phyloP scores from a whole-genome alignment of 805 yeast species.

The Candida khao-thaluensis region DNA sequence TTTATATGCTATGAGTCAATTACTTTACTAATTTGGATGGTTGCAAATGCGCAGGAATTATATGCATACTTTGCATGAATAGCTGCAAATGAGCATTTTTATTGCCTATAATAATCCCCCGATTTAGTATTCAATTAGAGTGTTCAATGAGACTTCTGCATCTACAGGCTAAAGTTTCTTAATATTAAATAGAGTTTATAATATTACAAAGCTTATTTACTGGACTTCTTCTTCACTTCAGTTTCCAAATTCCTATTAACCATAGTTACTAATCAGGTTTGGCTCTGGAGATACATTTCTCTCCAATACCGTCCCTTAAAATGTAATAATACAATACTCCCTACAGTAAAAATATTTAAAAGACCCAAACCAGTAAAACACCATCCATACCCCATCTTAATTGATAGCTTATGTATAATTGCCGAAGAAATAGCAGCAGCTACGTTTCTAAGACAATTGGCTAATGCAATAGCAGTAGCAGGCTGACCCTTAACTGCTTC shows the following conservation, averaged over 20 bases:
- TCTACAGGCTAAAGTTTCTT: no score
- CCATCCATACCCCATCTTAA: constrained; percentile 50
- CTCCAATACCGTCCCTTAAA: constrained; percentile 27
- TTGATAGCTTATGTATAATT: constrained; percentile 34
- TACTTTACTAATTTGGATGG: neutral
- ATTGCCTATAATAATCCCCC: no score
- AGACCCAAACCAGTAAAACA: constrained; percentile 52
- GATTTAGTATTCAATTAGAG: no score
- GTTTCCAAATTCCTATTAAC: no score
- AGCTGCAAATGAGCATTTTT: constrained; percentile 6
- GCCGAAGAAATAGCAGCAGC: constrained; percentile 56
- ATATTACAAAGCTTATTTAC: no score
- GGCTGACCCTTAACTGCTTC: constrained; percentile 51
- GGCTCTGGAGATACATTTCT: no score
- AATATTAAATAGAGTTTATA: no score
- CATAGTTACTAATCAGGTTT: no score
- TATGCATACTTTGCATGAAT: no score
- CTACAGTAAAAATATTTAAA: constrained; percentile 19
- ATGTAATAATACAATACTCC: constrained; percentile 18
- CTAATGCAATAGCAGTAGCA: constrained; percentile 53
- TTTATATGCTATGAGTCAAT: constrained; percentile 1
- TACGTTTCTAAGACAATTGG: constrained; percentile 50
- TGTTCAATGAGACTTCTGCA: no score
- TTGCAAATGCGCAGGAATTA: neutral
- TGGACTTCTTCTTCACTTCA: no score